These are phyloP conservation scores for Rhizophagus sp. DNA, from an alignment of 192 early-diverging fungal genomes.

Conservation along the genomic window DNA sequence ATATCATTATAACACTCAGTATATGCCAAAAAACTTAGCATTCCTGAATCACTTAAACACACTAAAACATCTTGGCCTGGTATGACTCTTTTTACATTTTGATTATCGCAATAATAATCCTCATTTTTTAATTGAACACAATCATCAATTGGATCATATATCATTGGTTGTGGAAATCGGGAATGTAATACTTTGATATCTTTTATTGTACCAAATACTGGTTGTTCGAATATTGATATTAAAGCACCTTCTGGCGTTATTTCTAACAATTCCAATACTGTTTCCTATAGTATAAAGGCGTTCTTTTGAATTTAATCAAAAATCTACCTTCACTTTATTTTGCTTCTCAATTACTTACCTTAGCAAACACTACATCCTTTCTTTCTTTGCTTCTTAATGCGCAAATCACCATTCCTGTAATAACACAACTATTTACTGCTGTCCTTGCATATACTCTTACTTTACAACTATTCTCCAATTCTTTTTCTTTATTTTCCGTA, in stretches of 20 bases:
- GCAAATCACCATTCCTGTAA: background rate
- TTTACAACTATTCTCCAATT: background rate
- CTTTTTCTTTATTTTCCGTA: background rate
- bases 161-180: constrained; percentile 15
- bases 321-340: background rate
- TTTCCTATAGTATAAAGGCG: constrained; percentile 2
- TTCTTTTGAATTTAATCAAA: background rate
- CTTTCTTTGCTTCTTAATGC: constrained; percentile 6
- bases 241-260: constrained; percentile 33
- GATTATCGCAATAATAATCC: background rate
- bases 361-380: constrained; percentile 15
- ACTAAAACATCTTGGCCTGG: constrained; percentile 30
- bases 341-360: background rate
- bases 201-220: constrained; percentile 47
- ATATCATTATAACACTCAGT: background rate
- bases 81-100: background rate
- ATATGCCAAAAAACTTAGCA: constrained; percentile 36
- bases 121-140: too few species aligned
- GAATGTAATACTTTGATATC: constrained; percentile 37
- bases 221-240: constrained; percentile 37
- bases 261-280: constrained; percentile 21
- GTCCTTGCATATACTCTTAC: constrained; percentile 15
- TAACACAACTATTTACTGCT: constrained; percentile 15
- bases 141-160: constrained; percentile 26
- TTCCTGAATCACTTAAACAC: constrained; percentile 40